Evolutionary conservation across 2,329 filamentous ascomycete genomes (phyloP), one percentile per base, ranked within the genome.

Genomic region (Alternaria metachromatica): DNA sequence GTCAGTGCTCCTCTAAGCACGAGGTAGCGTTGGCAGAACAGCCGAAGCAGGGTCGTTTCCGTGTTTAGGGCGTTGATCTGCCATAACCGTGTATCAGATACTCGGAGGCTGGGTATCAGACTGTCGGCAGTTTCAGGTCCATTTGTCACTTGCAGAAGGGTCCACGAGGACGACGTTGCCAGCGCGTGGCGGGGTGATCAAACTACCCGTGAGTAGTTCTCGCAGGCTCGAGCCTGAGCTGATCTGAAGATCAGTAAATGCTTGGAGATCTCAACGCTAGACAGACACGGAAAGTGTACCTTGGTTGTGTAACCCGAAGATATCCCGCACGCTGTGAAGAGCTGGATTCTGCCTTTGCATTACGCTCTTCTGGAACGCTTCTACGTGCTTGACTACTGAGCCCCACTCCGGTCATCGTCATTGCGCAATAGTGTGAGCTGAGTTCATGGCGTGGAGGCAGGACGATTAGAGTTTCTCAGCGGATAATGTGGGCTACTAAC

Each of bases 101-200:
- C 64, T 28, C 61, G 63, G 65, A 54, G 55, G 65, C 62, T 63
- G 15, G 49, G 77, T 80, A 72, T 78, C 76, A 79, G 71, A 69
- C 33, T 67, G 58, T 64, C 74, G 70, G 70, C 61, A 75, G 77
- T 80, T 79, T 78, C 77, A 78, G 60, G 66, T 75, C 65, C 50
- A 73, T 70, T 71, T 63, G 70, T 70, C 68, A 70, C 68, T 69
- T 70, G 67, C 63, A 69, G 53, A 64, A 62, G 63, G 28, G 58
- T 64, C 62, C 68, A 53, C 26, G 21, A 63, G 63, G 67, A 37
- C 58, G 56, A 61, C 28, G 50, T 45, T 62, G 60, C 48, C 55
- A 59, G 25, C 58, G 51, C 65, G 59, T 64, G 28, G 62, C 60
- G 60, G 69, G 55, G 56, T 55, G 54, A 63, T 58, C 65, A 65